These are phyloP conservation scores for Boletus fagicola DNA, from an alignment of 768 basidiomycete species.

Conservation along the genomic window DNA sequence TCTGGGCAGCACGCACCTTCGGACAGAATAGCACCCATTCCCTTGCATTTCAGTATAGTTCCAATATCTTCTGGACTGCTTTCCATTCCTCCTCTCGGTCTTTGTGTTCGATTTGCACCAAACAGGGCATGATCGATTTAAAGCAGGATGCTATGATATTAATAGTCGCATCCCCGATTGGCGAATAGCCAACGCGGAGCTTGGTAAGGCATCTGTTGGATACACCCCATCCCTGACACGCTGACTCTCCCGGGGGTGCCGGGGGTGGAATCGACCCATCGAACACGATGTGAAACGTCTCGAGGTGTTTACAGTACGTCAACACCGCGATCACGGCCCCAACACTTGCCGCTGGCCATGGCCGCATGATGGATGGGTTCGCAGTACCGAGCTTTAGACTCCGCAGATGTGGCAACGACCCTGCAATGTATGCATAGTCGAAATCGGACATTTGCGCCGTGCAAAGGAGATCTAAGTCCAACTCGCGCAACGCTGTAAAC, in stretches of 20 bases:
- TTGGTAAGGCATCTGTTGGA: conserved; percentile 11
- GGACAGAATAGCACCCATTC: background rate
- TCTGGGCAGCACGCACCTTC: background rate
- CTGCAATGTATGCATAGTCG: conserved; percentile 12
- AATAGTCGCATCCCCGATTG: conserved; percentile 4
- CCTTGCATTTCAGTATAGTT: background rate
- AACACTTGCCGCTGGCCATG: conserved; percentile 8
- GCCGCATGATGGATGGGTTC: background rate
- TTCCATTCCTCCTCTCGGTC: conserved; percentile 5
- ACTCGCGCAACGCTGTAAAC: conserved; percentile 13
- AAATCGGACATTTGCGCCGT: conserved; percentile 8
- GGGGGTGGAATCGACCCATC: conserved; percentile 11
- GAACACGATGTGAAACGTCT: conserved; percentile 19
- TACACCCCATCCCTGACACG: conserved; percentile 1
- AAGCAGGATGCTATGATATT: conserved; percentile 11
- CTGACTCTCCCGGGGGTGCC: background rate
- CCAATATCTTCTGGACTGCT: conserved; percentile 7
- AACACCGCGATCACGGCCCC: conserved; percentile 16
- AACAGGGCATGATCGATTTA: conserved; percentile 13
- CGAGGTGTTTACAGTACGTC: conserved; percentile 9
- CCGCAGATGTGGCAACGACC: conserved; percentile 9
- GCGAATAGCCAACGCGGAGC: conserved; percentile 20
- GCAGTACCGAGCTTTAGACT: conserved; percentile 17
- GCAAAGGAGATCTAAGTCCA: conserved; percentile 19
- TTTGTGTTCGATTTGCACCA: conserved; percentile 2